These are phyloP conservation scores for Cinnamomum chago DNA, from an alignment of 164 flowering plant species.

Conservation along the genomic window DNA sequence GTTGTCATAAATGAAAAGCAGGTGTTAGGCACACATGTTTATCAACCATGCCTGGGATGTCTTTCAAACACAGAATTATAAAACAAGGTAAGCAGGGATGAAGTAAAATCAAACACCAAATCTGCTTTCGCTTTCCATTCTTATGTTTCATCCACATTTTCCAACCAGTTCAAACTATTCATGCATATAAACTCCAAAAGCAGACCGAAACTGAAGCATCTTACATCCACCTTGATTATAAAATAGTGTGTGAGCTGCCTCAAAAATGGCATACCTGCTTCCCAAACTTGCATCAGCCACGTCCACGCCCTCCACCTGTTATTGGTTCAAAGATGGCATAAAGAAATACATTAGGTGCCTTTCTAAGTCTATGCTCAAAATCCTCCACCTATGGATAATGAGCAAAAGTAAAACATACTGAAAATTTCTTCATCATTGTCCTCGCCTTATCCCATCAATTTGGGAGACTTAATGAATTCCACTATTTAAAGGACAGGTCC, in stretches of 20 bases:
- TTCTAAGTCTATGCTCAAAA: background rate
- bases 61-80: background rate
- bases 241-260: constrained; percentile 6
- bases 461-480: background rate
- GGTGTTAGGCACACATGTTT: background rate
- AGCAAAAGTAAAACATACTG: background rate
- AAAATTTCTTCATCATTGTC: too few relatives aligned
- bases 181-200: background rate
- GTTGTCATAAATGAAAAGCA: background rate
- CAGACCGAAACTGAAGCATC: constrained; percentile 2
- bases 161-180: background rate
- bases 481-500: too few relatives aligned
- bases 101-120: background rate
- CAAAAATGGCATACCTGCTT: constrained; percentile 11
- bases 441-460: background rate
- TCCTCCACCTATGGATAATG: background rate
- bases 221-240: constrained; percentile 8
- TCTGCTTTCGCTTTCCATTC: background rate
- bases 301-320: constrained; percentile 64
- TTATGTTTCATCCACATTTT: too few relatives aligned
- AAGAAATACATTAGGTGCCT: background rate
- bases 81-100: too few relatives aligned
- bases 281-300: constrained; percentile 29
- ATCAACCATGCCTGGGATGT: background rate
- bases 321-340: background rate